Evolutionary conservation across 1,139 yeast species (phyloP).

Genomic region (Nadsonia starkeyi-henricii): DNA sequence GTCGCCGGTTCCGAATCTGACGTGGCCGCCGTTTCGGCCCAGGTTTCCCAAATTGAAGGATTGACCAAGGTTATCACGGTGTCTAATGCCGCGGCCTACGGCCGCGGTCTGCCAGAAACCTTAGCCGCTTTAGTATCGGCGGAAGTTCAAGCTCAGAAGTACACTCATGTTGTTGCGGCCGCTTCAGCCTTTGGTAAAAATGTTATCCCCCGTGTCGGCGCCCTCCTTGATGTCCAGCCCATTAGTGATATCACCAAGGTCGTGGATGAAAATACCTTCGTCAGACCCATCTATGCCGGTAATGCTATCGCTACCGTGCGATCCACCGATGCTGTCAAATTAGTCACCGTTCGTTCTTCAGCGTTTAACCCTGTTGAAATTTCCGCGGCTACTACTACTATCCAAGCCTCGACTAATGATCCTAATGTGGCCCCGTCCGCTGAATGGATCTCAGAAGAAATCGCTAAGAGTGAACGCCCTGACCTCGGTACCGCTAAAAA

Average conservation of each 20-base stretch:
- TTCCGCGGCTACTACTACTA: conserved; percentile 27
- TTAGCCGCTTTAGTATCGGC: conserved; percentile 28
- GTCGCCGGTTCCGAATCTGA: conserved; percentile 27
- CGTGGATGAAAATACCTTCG: conserved; percentile 54
- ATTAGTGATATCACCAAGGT: conserved; percentile 67
- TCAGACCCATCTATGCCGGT: conserved; percentile 93
- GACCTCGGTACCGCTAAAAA: conserved; percentile 71
- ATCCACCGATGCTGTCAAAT: conserved; percentile 47
- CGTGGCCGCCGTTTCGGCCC: conserved; percentile 22
- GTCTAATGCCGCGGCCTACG: conserved; percentile 24
- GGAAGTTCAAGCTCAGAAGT: conserved; percentile 27
- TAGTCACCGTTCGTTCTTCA: conserved; percentile 71
- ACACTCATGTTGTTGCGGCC: conserved; percentile 65
- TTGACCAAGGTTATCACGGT: conserved; percentile 27
- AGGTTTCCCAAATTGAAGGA: conserved; percentile 24
- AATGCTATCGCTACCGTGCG: conserved; percentile 79
- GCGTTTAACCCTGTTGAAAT: conserved; percentile 53
- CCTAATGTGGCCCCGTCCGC: conserved; percentile 20
- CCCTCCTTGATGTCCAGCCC: conserved; percentile 77
- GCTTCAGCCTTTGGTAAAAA: conserved; percentile 83
- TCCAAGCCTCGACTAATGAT: conserved; percentile 39
- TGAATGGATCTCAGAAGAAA: conserved; percentile 57
- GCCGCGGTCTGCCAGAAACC: conserved; percentile 26
- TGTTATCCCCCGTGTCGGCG: conserved; percentile 75
- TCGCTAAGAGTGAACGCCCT: conserved; percentile 74